Base-by-base conservation (phyloP, 495 filamentous ascomycete genomes). In the Hypoxylon fragiforme region DNA sequence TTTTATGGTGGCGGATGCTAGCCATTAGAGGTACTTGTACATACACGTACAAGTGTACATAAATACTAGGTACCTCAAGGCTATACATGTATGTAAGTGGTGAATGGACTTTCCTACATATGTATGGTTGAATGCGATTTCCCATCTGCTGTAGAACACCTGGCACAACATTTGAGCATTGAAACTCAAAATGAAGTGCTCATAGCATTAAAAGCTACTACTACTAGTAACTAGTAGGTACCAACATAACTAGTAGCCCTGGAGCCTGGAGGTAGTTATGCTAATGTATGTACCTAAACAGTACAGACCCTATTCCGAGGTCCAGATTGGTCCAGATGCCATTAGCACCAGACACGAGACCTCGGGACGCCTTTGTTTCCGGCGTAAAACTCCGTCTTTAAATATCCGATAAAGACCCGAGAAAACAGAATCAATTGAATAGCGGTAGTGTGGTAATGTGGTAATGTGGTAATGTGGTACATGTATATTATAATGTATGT, bases 401-500 rank as follows among this genome's bases (percentile, higher is more conserved):
- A 34, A 24, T 46, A 54, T 35, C 50, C 50, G 50, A 54, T 35
- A 24, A 46, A 46, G 19, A 46, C 12, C 50, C 41, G 50, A 16
- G 4, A 2, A 16, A 22, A 22, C n/a, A 30, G 14, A 26, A 11
- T 18, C 5, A 21, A 8, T 12, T 7, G 12, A 21, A 39, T 21
- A 1, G n/a, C n/a, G n/a, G n/a, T n/a, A n/a, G n/a, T n/a, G n/a
- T n/a, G n/a, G n/a, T n/a, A n/a, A n/a, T n/a, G n/a, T n/a, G n/a
- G n/a, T n/a, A n/a, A n/a, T n/a, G n/a, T n/a, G n/a, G n/a, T n/a
- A n/a, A 28, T 28, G 24, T 28, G 3, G n/a, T 28, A 30, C 35
- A 49, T 30, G n/a, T 39, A 44, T 14, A 39, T 53, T 16, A 4
- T 28, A 9, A 28, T 28, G 24, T 9, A 28, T 28, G 4, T 9